Percentiles rank a stretch among this genome's conserved stretches.
Evolutionary conservation across 75 land plant genomes (phyloP).

Genomic region (Sequoia sempervirens): DNA sequence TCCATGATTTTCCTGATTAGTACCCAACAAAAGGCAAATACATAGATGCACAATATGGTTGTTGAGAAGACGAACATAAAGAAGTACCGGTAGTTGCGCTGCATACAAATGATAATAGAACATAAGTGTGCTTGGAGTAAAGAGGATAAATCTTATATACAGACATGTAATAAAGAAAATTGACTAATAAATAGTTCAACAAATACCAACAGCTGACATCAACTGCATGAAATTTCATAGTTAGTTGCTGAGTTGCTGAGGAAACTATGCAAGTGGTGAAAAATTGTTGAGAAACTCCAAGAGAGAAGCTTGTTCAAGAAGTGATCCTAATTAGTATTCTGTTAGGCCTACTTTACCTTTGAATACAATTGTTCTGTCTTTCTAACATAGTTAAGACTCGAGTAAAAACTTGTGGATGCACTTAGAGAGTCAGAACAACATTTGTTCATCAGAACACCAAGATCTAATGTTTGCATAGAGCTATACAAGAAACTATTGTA

Average conservation of each 20-base stretch:
- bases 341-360: too few relatives aligned
- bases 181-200: not conserved
- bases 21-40: slow-evolving; percentile 58
- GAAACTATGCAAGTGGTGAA: not conserved
- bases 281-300: too few relatives aligned
- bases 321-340: too few relatives aligned
- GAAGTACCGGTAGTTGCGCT: slow-evolving; percentile 76
- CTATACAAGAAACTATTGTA: too few relatives aligned
- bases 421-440: not conserved
- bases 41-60: slow-evolving; percentile 54
- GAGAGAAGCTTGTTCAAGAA: too few relatives aligned
- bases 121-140: slow-evolving; percentile 4
- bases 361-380: too few relatives aligned
- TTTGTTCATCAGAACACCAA: not conserved
- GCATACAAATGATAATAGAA: slow-evolving; percentile 19
- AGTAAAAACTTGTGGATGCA: too few relatives aligned
- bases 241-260: not conserved
- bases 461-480: too few relatives aligned
- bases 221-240: not conserved
- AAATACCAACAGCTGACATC: not conserved
- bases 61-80: slow-evolving; percentile 67
- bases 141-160: not conserved
- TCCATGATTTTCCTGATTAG: slow-evolving; percentile 41
- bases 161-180: not conserved
- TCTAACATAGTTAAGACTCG: too few relatives aligned